Evolutionary conservation across 78 protist genomes (phyloP).

Genomic region (Speleostelium caveatum): DNA sequence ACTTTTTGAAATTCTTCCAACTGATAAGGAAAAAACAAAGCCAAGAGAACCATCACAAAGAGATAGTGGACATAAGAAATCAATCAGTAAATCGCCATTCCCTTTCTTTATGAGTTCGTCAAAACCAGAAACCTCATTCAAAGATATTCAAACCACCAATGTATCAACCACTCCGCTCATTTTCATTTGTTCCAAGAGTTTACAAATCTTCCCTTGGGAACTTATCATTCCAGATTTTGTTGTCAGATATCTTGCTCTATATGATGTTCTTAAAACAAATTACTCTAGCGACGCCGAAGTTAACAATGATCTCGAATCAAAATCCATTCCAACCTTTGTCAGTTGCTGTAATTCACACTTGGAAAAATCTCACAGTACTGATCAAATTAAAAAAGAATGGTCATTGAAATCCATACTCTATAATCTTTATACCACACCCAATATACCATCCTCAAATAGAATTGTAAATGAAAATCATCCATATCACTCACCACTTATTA

Average conservation of each 20-base stretch:
- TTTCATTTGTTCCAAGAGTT: conserved; percentile 56
- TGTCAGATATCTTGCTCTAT: conserved; percentile 53
- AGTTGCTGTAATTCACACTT: conserved; percentile 38
- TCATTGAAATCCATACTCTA: conserved; percentile 13
- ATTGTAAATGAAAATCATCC: conserved; percentile 58
- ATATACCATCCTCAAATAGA: conserved; percentile 11
- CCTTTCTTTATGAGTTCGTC: conserved; percentile 33
- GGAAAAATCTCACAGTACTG: conserved; percentile 48
- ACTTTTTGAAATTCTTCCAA: conserved; percentile 73
- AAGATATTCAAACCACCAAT: conserved; percentile 3
- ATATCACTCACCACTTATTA: conserved; percentile 71
- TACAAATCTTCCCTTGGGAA: conserved; percentile 82
- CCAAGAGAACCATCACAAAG: not conserved
- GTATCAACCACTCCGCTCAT: conserved; percentile 58
- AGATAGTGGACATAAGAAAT: not conserved
- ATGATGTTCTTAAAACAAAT: conserved; percentile 56
- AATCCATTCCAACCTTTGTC: conserved; percentile 30
- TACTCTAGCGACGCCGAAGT: not conserved
- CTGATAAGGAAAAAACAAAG: conserved; percentile 7
- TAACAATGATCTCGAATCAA: not conserved
- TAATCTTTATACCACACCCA: conserved; percentile 17
- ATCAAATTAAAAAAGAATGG: conserved; percentile 45
- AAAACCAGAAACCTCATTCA: not conserved
- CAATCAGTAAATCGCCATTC: conserved; percentile 2
- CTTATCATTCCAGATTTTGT: conserved; percentile 67